phyloP scores from a whole-genome alignment of 2,329 filamentous ascomycete species.

The Cryphonectria japonica region DNA sequence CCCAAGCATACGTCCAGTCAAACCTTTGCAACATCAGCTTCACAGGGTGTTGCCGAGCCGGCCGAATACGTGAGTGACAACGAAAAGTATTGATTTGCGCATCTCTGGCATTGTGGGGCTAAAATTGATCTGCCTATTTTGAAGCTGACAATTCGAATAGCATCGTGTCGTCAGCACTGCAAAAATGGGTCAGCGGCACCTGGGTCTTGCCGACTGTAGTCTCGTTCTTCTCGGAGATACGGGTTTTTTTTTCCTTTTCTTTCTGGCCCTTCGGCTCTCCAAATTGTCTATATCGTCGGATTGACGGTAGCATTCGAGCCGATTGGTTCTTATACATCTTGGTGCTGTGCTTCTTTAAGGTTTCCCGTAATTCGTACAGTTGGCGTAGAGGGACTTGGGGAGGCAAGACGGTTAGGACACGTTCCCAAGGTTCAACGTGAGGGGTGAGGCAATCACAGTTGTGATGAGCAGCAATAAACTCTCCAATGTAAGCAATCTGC shows the following conservation, averaged over 20 bases:
- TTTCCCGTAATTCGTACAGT: background rate
- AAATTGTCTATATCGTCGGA: background rate
- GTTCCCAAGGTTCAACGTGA: background rate
- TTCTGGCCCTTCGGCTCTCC: background rate
- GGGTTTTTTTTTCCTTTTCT: background rate
- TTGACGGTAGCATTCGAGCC: background rate
- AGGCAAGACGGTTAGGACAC: background rate
- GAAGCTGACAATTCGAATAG: background rate
- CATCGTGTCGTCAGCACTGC: background rate
- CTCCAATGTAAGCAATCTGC: background rate
- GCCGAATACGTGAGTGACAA: background rate
- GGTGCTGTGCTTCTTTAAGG: too few relatives aligned
- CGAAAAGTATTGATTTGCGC: background rate
- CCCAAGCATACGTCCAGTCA: background rate
- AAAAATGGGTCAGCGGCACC: background rate
- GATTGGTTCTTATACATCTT: background rate
- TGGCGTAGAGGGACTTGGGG: too few relatives aligned
- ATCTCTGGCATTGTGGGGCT: background rate
- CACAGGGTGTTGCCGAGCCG: background rate
- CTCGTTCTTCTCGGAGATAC: background rate
- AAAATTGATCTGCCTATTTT: background rate
- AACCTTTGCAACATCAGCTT: background rate
- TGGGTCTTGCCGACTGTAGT: background rate
- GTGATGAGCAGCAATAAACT: background rate
- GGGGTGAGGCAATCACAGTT: background rate